Conservation (phyloP, 2,329 filamentous ascomycete species). For the Moelleriella libera region DNA sequence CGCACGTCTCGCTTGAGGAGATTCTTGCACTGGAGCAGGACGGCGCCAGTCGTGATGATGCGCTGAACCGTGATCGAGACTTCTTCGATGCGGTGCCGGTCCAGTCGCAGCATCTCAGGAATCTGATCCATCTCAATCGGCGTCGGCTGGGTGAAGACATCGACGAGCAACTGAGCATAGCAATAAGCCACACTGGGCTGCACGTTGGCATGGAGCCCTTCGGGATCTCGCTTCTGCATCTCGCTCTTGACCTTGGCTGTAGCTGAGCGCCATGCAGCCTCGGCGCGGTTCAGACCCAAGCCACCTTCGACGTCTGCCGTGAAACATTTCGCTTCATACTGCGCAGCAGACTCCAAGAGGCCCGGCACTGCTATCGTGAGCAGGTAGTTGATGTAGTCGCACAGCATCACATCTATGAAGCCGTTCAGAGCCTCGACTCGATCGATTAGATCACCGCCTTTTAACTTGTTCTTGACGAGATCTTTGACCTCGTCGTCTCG, state of each 20-base stretch:
- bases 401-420: constrained; percentile 63
- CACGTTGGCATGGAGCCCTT: constrained; percentile 46
- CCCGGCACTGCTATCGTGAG: constrained; percentile 57
- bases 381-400: constrained; percentile 74
- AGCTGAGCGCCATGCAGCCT: constrained; percentile 51
- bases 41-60: constrained; percentile 59
- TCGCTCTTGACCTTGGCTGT: constrained; percentile 52
- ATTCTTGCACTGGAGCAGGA: constrained; percentile 70
- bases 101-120: constrained; percentile 62
- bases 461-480: constrained; percentile 47
- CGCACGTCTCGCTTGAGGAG: constrained; percentile 69
- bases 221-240: constrained; percentile 52
- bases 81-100: constrained; percentile 43
- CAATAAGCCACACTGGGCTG: constrained; percentile 55
- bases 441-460: constrained; percentile 52
- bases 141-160: constrained; percentile 56
- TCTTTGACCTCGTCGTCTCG: constrained; percentile 64
- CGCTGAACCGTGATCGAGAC: constrained; percentile 27
- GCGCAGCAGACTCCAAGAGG: constrained; percentile 54
- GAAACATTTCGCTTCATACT: constrained; percentile 65
- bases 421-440: constrained; percentile 62
- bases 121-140: constrained; percentile 38
- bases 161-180: constrained; percentile 62
- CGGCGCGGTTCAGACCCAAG: constrained; percentile 43
- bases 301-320: constrained; percentile 43